Base-by-base conservation (phyloP, 768 basidiomycete genomes). In the Sarcomyxa edulis region DNA sequence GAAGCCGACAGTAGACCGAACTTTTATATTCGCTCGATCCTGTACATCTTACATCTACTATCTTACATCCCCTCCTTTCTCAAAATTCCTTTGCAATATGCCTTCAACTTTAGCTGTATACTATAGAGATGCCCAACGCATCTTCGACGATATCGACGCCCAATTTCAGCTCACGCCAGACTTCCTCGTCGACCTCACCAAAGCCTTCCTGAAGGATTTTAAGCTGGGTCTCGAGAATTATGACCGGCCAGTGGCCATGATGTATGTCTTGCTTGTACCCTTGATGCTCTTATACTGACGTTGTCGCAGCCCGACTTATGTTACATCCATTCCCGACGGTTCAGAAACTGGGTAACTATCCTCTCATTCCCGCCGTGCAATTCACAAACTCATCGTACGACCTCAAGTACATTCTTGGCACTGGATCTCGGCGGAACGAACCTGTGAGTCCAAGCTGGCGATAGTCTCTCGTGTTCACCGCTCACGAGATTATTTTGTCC, bases 371-470 rank as follows among this genome's bases (percentile, higher is more conserved):
- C 28, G 22, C 24, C 21, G 35, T 33, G 21, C 41, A 24, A 42
- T 22, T 27, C n/a, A n/a, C n/a, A n/a, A n/a, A n/a, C 37, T 30
- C 32, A 28, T 34, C 15, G 23, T 38, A 9, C 19, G 21, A 31
- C 41, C 35, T 35, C 34, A 51, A 96, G 93, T 31, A 95, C 92
- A 5, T 99, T 96, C 63, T 78, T 98, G 37, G 94, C 96, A 4
- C 73, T 98, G 14, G 95, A 99, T 67, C 76, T 99, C 14, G 96
- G 96, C 27, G 96, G 96, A 40, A 99, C 96, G 16, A 99, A 99
- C 58, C 74, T 99, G 87, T 96, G 62, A 57, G 86, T 69, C 16
- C n/a, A n/a, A n/a, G n/a, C 25, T 22, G 16, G 8, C 23, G 11
- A 32, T n/a, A n/a, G 18, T 32, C 1, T 6, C 19, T 35, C n/a